Base-by-base conservation (phyloP, 257 asterid species). In the Solanum corneliomulleri region DNA sequence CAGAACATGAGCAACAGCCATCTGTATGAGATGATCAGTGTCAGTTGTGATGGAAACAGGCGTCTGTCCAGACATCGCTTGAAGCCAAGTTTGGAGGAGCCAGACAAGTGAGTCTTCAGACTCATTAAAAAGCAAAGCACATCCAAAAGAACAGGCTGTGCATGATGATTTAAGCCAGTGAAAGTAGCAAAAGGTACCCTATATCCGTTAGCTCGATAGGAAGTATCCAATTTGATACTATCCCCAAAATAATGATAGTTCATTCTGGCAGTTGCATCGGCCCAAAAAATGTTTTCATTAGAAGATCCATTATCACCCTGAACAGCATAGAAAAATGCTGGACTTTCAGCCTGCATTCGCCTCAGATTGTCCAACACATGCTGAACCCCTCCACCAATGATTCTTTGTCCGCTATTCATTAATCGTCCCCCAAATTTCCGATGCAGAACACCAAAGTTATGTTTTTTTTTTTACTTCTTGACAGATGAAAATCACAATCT, bases 121-220 rank as follows among this genome's bases (percentile, higher is more conserved):
- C 85, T 92, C 96, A 62, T 92, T 91, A 56, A 95, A 86, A 87
- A 96, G 89, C 89, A 96, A 90, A 6, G 98, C 98, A 87, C 96
- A 93, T 4, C 98, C 99, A 88, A 96, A 42, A 95, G 94, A 39
- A 93, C 89, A 14, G 98, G 99, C 44, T 94, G 98, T 4, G 93
- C 94, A 86, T 96, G 99, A 88, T 96, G 99, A 72, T 96, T 96
- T 85, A 95, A 83, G 89, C 99, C 98, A 11, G 96, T 92, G 91
- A 95, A 93, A 13, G 96, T 89, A 68, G 93, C 90, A 52, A 96
- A 91, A 2, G 98, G 99, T 6, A 93, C 88, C 80, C 84, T 92
- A 66, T 87, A 89, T 41, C 89, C 89, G 72, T 89, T 86, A 14
- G 91, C 87, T 86, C 92, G 86, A 84, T 90, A 95, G 1, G 94